phyloP scores from a whole-genome alignment of 345 rosid species.

The Capsella bursapastoris region DNA sequence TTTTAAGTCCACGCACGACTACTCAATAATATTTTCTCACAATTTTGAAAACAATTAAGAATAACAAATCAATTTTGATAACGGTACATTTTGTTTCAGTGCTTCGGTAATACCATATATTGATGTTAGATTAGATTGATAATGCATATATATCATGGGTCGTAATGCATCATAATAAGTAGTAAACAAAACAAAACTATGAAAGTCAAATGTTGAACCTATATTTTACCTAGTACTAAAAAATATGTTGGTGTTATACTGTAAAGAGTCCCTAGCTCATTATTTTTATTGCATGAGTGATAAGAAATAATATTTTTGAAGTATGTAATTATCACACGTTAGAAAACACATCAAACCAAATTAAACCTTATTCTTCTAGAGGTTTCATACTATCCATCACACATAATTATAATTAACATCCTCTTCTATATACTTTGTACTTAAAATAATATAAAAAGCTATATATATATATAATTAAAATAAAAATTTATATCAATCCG shows the following conservation, averaged over 20 bases:
- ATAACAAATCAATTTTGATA: slow-evolving; percentile 23
- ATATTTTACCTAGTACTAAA: neutral
- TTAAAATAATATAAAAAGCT: too few relatives aligned
- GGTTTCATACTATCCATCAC: neutral
- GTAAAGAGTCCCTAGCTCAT: neutral
- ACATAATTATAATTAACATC: neutral
- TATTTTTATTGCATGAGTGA: neutral
- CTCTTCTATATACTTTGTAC: neutral
- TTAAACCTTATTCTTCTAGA: neutral
- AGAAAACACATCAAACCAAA: neutral
- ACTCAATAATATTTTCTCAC: neutral
- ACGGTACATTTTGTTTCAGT: slow-evolving; percentile 1
- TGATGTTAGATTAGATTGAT: neutral
- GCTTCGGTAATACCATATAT: neutral
- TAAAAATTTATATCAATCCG: too few relatives aligned
- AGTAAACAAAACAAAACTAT: neutral
- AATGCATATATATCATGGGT: too few relatives aligned
- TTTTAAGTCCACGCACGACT: slow-evolving; percentile 24
- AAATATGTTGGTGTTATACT: neutral
- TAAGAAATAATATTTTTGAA: neutral
- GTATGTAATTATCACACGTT: neutral
- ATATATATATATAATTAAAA: too few relatives aligned
- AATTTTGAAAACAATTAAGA: slow-evolving; percentile 3
- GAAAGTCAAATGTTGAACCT: neutral
- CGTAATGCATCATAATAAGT: neutral